Evolutionary conservation across 208 protist genomes (phyloP).

Genomic region (Trypanosoma platydactyli): DNA sequence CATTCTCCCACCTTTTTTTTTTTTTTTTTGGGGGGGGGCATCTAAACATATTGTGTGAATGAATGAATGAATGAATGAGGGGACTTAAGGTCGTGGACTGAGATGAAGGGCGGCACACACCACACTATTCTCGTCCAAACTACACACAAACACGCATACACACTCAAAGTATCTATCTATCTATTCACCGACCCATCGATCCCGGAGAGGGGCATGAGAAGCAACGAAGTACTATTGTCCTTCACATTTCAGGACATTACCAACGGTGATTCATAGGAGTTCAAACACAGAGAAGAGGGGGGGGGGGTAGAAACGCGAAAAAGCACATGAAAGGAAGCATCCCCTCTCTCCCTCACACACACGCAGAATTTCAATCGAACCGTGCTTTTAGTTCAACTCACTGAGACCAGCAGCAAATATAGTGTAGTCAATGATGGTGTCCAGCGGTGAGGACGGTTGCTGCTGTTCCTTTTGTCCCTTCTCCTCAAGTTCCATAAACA

Average conservation of each 20-base stretch:
- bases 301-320: neutral
- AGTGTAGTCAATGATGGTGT: slow-evolving; percentile 69
- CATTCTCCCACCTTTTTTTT: too few species aligned
- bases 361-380: too few species aligned
- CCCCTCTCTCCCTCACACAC: neutral
- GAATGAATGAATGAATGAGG: too few species aligned
- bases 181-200: too few species aligned
- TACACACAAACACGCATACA: neutral
- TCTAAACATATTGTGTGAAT: too few species aligned
- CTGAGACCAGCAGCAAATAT: slow-evolving; percentile 61
- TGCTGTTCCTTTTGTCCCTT: slow-evolving; percentile 5
- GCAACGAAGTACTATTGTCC: too few species aligned
- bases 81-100: too few species aligned
- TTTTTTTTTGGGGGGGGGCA: too few species aligned
- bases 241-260: too few species aligned
- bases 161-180: neutral
- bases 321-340: neutral
- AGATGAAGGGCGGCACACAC: too few species aligned
- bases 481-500: neutral
- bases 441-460: slow-evolving; percentile 50
- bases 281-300: neutral
- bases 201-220: too few species aligned
- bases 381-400: slow-evolving; percentile 35
- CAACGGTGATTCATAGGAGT: too few species aligned
- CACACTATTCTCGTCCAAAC: neutral